phyloP scores from a whole-genome alignment of 169 alveolate genomes.

The Plasmodium sp. region DNA sequence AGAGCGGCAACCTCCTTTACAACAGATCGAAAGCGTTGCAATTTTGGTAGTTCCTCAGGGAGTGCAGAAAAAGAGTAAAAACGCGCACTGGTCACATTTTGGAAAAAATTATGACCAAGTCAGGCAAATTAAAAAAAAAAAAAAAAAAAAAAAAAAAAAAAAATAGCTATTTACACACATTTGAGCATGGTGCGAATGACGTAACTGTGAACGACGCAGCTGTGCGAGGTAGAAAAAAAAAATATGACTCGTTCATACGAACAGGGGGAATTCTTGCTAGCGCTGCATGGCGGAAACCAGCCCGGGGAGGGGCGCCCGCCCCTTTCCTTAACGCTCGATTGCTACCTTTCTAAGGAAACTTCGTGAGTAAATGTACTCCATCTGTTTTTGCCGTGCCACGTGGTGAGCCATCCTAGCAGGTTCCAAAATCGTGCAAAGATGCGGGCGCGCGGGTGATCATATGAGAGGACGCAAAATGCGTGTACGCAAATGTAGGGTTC shows the following conservation, averaged over 20 bases:
- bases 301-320: not conserved
- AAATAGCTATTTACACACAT: slow-evolving; percentile 2
- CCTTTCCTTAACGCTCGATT: not conserved
- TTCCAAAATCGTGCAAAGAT: not conserved
- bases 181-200: not conserved
- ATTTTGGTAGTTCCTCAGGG: not conserved
- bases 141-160: not conserved
- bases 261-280: not conserved
- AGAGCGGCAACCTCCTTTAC: not conserved
- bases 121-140: not conserved
- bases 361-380: slow-evolving; percentile 59
- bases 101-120: slow-evolving; percentile 16
- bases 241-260: not conserved
- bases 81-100: not conserved
- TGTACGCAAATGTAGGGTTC: not conserved
- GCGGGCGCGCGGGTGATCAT: not conserved
- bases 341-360: slow-evolving; percentile 69
- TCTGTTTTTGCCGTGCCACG: slow-evolving; percentile 11
- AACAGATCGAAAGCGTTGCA: slow-evolving; percentile 43
- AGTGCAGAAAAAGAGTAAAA: not conserved
- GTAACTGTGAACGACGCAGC: not conserved
- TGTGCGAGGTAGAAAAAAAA: not conserved
- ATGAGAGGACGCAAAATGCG: not conserved
- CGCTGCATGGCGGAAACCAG: not conserved
- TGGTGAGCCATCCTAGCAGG: slow-evolving; percentile 9